Conservation (phyloP, 1,139 yeast species). For the Yamadazyma pseudoaaseri region DNA sequence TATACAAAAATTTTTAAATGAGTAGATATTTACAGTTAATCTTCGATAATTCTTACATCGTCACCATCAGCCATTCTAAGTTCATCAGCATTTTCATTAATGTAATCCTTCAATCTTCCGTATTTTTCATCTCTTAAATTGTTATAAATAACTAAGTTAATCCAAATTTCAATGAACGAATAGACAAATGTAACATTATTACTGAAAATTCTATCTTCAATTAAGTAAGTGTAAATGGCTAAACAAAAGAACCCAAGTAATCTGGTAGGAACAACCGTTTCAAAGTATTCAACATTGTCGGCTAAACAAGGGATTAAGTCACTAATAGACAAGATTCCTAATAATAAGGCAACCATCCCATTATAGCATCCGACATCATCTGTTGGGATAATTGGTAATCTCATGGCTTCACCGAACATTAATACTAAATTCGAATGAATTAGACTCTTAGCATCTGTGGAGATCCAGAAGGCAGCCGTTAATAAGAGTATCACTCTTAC, state of each 20-base stretch:
- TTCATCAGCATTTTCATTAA: slow-evolving; percentile 36
- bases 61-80: slow-evolving; percentile 29
- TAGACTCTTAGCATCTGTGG: slow-evolving; percentile 48
- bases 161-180: slow-evolving; percentile 70
- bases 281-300: slow-evolving; percentile 57
- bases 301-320: slow-evolving; percentile 63
- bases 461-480: slow-evolving; percentile 56
- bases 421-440: slow-evolving; percentile 47
- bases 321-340: slow-evolving; percentile 42
- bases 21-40: slow-evolving; percentile 4
- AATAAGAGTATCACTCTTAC: slow-evolving; percentile 47
- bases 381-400: slow-evolving; percentile 43
- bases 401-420: slow-evolving; percentile 59
- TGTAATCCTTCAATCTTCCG: slow-evolving; percentile 37
- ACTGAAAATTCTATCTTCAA: slow-evolving; percentile 45
- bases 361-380: slow-evolving; percentile 49
- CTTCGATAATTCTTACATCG: slow-evolving; percentile 26
- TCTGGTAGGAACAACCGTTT: slow-evolving; percentile 68
- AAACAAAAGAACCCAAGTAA: slow-evolving; percentile 54
- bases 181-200: slow-evolving; percentile 63
- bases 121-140: slow-evolving; percentile 64
- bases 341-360: slow-evolving; percentile 49
- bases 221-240: slow-evolving; percentile 43
- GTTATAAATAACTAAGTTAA: slow-evolving; percentile 61
- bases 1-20: slow-evolving; percentile 30